Percentiles rank a stretch among this genome's conserved stretches.
Conservation (phyloP, 192 early-diverging fungal species). For the Backusella luteola region DNA sequence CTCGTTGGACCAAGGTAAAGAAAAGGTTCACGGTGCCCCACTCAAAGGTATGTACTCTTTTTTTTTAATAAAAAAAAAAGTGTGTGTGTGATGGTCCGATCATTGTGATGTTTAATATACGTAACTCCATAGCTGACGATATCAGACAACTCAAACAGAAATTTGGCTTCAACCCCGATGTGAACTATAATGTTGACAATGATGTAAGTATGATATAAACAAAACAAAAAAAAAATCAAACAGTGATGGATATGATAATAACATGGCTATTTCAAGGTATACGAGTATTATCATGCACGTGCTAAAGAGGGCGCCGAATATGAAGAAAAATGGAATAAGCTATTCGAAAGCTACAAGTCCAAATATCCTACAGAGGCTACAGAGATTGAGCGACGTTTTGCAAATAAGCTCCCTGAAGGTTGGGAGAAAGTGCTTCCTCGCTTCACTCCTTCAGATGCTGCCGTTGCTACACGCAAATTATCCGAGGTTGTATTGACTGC, state of each 20-base stretch:
- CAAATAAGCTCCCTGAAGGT: constrained; percentile 66
- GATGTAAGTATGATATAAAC: constrained; percentile 45
- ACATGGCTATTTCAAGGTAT: constrained; percentile 46
- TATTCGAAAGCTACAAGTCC: constrained; percentile 67
- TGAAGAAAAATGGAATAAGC: constrained; percentile 77
- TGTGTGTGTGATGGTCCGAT: background rate
- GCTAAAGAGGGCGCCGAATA: constrained; percentile 56
- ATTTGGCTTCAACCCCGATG: constrained; percentile 81
- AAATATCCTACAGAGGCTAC: constrained; percentile 65
- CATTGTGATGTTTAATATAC: background rate
- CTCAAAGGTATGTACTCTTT: constrained; percentile 47
- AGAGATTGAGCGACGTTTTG: constrained; percentile 75
- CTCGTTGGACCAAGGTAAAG: constrained; percentile 83
- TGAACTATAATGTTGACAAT: constrained; percentile 71
- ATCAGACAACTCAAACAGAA: constrained; percentile 76
- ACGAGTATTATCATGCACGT: constrained; percentile 48
- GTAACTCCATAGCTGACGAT: constrained; percentile 55
- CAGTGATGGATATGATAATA: background rate
- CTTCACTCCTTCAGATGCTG: constrained; percentile 73
- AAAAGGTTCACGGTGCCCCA: constrained; percentile 89
- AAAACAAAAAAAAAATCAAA: background rate
- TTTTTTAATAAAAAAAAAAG: background rate
- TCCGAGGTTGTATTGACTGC: constrained; percentile 83
- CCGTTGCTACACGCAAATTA: constrained; percentile 84
- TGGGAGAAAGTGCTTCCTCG: constrained; percentile 72